A percentile compares a stretch with the other conserved stretches of the same genome.
Conservation (phyloP, 768 basidiomycete genomes). For the Clitopilus hobsonii region DNA sequence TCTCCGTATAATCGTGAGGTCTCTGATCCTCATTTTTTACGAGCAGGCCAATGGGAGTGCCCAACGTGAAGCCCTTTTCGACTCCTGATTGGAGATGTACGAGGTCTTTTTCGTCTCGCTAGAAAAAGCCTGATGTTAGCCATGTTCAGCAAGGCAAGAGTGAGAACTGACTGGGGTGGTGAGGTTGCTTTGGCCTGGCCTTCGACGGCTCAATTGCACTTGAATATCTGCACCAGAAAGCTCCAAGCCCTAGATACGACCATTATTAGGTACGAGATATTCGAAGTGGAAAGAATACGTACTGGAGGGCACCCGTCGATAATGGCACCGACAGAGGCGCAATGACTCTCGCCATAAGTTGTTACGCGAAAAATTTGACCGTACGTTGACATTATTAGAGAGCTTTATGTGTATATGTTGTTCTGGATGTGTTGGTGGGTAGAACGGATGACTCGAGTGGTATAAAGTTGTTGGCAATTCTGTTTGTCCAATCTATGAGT, state of each 20-base stretch:
- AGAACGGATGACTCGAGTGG: background rate
- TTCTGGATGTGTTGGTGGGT: background rate
- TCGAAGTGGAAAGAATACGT: constrained; percentile 18
- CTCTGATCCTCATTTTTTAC: constrained; percentile 98
- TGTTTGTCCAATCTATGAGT: background rate
- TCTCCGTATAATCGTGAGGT: constrained; percentile 98
- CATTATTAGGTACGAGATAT: constrained; percentile 6
- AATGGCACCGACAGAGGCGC: constrained; percentile 94
- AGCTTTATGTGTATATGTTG: too few species aligned
- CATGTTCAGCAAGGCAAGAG: background rate
- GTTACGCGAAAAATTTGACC: constrained; percentile 90
- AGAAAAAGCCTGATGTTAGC: background rate
- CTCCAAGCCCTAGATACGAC: constrained; percentile 62
- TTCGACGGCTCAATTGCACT: constrained; percentile 80
- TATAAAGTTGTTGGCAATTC: background rate
- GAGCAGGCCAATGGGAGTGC: constrained; percentile 95
- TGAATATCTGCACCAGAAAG: constrained; percentile 85
- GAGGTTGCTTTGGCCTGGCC: constrained; percentile 94
- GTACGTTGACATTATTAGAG: constrained; percentile 79
- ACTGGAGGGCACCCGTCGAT: constrained; percentile 98
- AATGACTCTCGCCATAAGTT: constrained; percentile 98
- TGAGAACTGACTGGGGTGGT: constrained; percentile 82
- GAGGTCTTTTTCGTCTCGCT: constrained; percentile 95
- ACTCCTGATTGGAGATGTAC: constrained; percentile 92
- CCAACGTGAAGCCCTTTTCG: constrained; percentile 92